phyloP scores from a whole-genome alignment of 495 filamentous ascomycete species.

The Sordaria brevicollis region DNA sequence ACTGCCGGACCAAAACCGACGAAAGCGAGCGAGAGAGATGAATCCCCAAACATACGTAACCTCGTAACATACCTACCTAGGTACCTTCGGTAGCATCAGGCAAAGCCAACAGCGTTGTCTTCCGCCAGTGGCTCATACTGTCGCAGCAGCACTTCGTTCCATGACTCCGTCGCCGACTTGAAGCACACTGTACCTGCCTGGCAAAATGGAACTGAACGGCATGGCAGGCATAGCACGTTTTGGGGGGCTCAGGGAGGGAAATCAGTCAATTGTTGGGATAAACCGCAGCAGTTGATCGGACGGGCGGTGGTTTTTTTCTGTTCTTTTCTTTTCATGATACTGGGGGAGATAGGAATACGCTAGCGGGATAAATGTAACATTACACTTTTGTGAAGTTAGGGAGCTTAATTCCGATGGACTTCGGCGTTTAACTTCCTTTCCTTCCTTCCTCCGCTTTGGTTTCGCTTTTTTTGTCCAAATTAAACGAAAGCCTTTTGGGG shows the following conservation, averaged over 20 bases:
- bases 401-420: background rate
- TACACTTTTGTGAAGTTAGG: background rate
- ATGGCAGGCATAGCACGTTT: background rate
- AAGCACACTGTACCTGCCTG: background rate
- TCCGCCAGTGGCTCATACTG: background rate
- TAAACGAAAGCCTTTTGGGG: too few relatives aligned
- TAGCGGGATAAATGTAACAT: background rate
- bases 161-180: background rate
- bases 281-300: background rate
- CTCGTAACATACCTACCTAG: background rate
- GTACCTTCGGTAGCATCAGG: background rate
- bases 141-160: background rate
- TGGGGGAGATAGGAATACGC: too few relatives aligned
- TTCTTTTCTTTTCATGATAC: too few relatives aligned
- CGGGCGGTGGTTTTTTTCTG: background rate
- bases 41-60: background rate
- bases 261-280: background rate
- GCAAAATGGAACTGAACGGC: background rate
- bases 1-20: too few relatives aligned
- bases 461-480: too few relatives aligned
- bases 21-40: background rate
- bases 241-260: too few relatives aligned
- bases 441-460: background rate
- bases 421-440: background rate
- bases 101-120: background rate